A percentile compares a stretch with the other conserved stretches of the same genome.
Conservation (phyloP, 345 rosid species). For the Trapa bicornis region DNA sequence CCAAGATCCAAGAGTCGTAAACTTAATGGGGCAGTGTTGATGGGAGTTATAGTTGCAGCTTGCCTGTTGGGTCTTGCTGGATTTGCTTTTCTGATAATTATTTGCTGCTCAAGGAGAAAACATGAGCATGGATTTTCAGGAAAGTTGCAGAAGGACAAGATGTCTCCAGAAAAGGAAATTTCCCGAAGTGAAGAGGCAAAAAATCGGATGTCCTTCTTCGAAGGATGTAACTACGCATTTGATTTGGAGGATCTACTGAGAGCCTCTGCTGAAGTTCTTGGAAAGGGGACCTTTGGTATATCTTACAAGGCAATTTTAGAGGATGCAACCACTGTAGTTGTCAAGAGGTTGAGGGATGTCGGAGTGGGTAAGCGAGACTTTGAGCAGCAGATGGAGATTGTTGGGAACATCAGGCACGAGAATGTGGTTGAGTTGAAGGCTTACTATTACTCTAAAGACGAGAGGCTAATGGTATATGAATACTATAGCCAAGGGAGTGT, state of each 20-base stretch:
- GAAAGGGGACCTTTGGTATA: constrained; percentile 78
- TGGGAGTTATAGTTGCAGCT: constrained; percentile 49
- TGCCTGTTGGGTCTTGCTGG: constrained; percentile 48
- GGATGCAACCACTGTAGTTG: constrained; percentile 68
- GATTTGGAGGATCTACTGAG: constrained; percentile 80
- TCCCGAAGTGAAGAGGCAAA: no score
- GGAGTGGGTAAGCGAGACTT: constrained; percentile 69
- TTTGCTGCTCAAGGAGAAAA: constrained; percentile 38
- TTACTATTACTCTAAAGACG: constrained; percentile 83
- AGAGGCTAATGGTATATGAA: constrained; percentile 74
- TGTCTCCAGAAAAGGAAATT: no score
- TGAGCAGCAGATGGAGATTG: constrained; percentile 86
- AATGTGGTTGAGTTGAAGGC: constrained; percentile 68
- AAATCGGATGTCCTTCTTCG: constrained; percentile 34
- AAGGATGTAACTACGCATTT: constrained; percentile 61
- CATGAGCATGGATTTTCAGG: constrained; percentile 30
- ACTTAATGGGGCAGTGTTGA: constrained; percentile 15
- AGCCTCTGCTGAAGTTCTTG: constrained; percentile 88
- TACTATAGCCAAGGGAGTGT: constrained; percentile 47
- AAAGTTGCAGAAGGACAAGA: constrained; percentile 13
- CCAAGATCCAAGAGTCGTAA: constrained; percentile 31
- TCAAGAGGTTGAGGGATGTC: constrained; percentile 76
- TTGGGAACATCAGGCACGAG: constrained; percentile 54
- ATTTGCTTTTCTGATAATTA: constrained; percentile 34
- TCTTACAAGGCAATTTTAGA: constrained; percentile 85